Conservation (phyloP, 129 eudicot genomes). For the Pulicaria dysenterica region DNA sequence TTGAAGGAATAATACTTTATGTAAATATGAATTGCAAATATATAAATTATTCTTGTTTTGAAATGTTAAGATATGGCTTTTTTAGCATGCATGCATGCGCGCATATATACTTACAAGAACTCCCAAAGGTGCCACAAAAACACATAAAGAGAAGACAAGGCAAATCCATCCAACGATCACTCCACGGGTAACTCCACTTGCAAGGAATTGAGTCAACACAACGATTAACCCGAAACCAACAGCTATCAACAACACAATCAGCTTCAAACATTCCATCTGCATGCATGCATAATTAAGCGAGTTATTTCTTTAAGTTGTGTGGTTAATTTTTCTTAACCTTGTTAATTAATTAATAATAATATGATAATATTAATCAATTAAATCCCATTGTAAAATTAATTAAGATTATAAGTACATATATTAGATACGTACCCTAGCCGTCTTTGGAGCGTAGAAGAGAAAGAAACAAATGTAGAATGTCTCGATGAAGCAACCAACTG, state of each 20-base stretch:
- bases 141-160: constrained; percentile 66
- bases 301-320: background rate
- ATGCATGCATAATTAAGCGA: background rate
- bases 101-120: constrained; percentile 49
- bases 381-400: background rate
- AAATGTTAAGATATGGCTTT: background rate
- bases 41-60: background rate
- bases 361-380: background rate
- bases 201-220: constrained; percentile 46
- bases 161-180: constrained; percentile 82
- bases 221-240: constrained; percentile 60
- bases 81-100: background rate
- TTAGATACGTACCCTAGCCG: constrained; percentile 42
- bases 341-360: background rate
- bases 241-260: constrained; percentile 39
- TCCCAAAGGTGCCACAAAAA: constrained; percentile 73
- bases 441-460: constrained; percentile 61
- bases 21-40: background rate
- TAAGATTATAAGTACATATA: background rate
- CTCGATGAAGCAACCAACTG: constrained; percentile 62
- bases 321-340: background rate
- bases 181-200: constrained; percentile 43
- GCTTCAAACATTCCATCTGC: constrained; percentile 60
- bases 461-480: constrained; percentile 58
- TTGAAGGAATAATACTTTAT: background rate